These are phyloP conservation scores for Aspergillus sp. DNA, from an alignment of 2,329 filamentous ascomycete genomes.

Conservation along the genomic window DNA sequence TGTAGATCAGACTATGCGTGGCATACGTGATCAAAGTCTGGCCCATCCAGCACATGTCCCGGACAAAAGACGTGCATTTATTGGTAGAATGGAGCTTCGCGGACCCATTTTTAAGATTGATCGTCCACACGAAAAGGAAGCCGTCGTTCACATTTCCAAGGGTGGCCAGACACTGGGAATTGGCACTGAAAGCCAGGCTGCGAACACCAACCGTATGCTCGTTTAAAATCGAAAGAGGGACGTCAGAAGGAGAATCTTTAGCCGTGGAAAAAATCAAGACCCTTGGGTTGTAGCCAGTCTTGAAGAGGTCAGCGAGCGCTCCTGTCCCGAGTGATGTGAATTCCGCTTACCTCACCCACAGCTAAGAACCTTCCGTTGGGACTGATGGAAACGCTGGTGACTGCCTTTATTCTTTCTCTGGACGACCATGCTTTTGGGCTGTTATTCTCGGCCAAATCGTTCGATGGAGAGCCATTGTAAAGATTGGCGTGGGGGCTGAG, in stretches of 20 bases:
- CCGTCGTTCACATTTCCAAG: slow-evolving; percentile 85
- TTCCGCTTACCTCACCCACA: slow-evolving; percentile 62
- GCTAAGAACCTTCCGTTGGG: slow-evolving; percentile 79
- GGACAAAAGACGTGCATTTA: slow-evolving; percentile 80
- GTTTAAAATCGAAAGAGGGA: slow-evolving; percentile 71
- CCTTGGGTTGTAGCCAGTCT: slow-evolving; percentile 83
- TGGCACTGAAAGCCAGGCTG: slow-evolving; percentile 78
- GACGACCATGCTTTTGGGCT: slow-evolving; percentile 71
- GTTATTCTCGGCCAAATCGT: slow-evolving; percentile 49
- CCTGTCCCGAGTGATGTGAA: neutral
- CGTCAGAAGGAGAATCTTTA: slow-evolving; percentile 67
- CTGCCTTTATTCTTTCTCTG: slow-evolving; percentile 85
- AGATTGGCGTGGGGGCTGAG: slow-evolving; percentile 38
- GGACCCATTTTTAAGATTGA: slow-evolving; percentile 72
- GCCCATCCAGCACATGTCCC: slow-evolving; percentile 85
- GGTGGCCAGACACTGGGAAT: slow-evolving; percentile 78
- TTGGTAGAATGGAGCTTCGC: slow-evolving; percentile 77
- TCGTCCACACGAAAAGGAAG: slow-evolving; percentile 82
- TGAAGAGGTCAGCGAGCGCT: slow-evolving; percentile 18
- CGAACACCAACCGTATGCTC: slow-evolving; percentile 88
- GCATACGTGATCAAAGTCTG: slow-evolving; percentile 64
- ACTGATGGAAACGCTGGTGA: slow-evolving; percentile 82
- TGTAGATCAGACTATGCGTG: neutral
- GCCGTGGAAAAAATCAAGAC: slow-evolving; percentile 80
- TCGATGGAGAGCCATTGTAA: slow-evolving; percentile 38